Evolutionary conservation across 805 yeast genomes (phyloP).

Genomic region (Ogataea populi-albae): DNA sequence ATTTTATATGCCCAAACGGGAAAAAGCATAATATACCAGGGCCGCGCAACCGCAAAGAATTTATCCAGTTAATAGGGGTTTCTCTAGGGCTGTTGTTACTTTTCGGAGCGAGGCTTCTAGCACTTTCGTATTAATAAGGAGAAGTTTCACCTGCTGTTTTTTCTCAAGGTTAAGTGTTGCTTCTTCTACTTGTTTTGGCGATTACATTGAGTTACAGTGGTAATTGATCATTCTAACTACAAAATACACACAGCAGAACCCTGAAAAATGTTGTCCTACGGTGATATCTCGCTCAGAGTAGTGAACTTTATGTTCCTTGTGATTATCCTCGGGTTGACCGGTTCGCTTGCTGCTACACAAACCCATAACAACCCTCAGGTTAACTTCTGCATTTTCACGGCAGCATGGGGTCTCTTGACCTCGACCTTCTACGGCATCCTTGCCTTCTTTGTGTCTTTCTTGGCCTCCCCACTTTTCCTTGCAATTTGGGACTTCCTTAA

Average conservation of each 20-base stretch:
- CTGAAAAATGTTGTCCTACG: slow-evolving; percentile 53
- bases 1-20: slow-evolving; percentile 11
- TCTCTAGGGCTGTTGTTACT: no score
- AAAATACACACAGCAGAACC: no score
- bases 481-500: slow-evolving; percentile 80
- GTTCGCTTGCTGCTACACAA: slow-evolving; percentile 75
- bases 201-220: no score
- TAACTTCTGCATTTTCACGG: slow-evolving; percentile 82
- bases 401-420: slow-evolving; percentile 80
- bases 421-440: slow-evolving; percentile 75
- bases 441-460: slow-evolving; percentile 72
- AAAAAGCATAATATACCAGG: slow-evolving; percentile 20
- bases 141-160: slow-evolving; percentile 8
- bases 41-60: slow-evolving; percentile 16
- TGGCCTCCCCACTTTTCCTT: slow-evolving; percentile 85
- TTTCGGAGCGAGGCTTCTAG: slow-evolving; percentile 4
- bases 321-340: slow-evolving; percentile 82
- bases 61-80: slow-evolving; percentile 10
- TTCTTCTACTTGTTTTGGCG: no score
- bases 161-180: no score
- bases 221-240: slow-evolving; percentile 7
- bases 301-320: slow-evolving; percentile 73
- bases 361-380: slow-evolving; percentile 67
- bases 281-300: slow-evolving; percentile 73
- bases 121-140: slow-evolving; percentile 8